Evolutionary conservation across 768 basidiomycete species (phyloP).

Genomic region (Russula sp.): DNA sequence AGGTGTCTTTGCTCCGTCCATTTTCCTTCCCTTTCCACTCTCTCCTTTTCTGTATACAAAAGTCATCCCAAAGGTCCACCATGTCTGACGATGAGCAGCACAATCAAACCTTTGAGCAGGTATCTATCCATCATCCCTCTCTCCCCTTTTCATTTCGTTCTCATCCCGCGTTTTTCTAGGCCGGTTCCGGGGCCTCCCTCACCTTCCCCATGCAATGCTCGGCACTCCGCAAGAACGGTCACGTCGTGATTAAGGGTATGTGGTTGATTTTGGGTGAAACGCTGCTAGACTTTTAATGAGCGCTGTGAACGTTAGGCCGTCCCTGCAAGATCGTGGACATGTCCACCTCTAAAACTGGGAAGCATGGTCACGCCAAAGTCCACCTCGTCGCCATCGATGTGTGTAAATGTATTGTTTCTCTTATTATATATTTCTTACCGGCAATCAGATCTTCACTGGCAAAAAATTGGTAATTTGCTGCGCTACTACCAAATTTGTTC

Average conservation of each 20-base stretch:
- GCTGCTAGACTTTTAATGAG: not conserved
- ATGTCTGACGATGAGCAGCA: slow-evolving; percentile 91
- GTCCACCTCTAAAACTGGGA: slow-evolving; percentile 62
- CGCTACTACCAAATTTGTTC: slow-evolving; percentile 13
- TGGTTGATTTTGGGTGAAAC: not conserved
- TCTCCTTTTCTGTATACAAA: slow-evolving; percentile 32
- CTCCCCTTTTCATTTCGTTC: not conserved
- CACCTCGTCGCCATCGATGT: slow-evolving; percentile 97
- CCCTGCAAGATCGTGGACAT: slow-evolving; percentile 33
- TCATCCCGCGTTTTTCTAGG: slow-evolving; percentile 42
- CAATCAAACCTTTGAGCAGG: slow-evolving; percentile 84
- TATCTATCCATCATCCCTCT: slow-evolving; percentile 34
- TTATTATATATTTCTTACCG: slow-evolving; percentile 27
- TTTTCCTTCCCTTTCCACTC: slow-evolving; percentile 35
- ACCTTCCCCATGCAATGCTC: slow-evolving; percentile 95
- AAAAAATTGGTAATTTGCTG: slow-evolving; percentile 81
- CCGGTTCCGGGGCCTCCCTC: slow-evolving; percentile 67
- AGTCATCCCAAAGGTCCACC: slow-evolving; percentile 30
- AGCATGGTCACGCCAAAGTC: slow-evolving; percentile 99
- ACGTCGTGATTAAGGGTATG: slow-evolving; percentile 83
- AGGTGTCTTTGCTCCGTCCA: slow-evolving; percentile 31
- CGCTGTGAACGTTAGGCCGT: slow-evolving; percentile 20
- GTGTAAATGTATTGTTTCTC: slow-evolving; percentile 38
- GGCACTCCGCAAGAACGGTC: slow-evolving; percentile 87
- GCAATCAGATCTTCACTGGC: slow-evolving; percentile 87